Evolutionary conservation across 371 early-diverging fungal genomes (phyloP), one percentile per base, ranked within the genome.

Genomic region (Mucor indicus): DNA sequence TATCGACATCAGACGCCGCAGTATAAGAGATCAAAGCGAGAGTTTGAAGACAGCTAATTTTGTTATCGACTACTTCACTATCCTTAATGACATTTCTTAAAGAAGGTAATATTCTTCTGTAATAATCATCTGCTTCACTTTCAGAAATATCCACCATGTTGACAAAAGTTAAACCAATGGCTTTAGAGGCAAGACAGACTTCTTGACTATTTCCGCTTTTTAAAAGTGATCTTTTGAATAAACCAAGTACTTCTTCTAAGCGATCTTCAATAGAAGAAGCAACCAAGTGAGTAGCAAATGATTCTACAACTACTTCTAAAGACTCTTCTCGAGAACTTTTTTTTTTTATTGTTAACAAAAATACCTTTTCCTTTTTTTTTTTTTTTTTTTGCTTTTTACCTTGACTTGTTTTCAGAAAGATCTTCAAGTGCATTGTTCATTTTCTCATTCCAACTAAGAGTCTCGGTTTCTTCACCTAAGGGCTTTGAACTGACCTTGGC

Each of bases 1-100:
- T 77, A 38, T 84, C 83, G 13, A 69, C 67, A 48, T 82, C 79
- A 0, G 79, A 78, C 17, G 79, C 82, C 2, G 87, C 72, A 35
- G 82, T 75, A 53, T 84, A 82, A 33, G 83, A 79, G 19, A 79
- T 73, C 33, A 86, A 53, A n/a, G 79, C 74, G 19, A 89, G 47
- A 0, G 74, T 62, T 38, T 80, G 71, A 21, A 69, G 38, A 25
- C 64, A 73, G 22, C 55, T 50, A n/a, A 66, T 67, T 39, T 72
- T 75, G 36, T 74, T 69, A 22, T 77, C 75, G 0, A 58, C 44
- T 16, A 67, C 62, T 12, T 67, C 67, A 36, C 60, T 69, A 53
- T 80, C 66, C 21, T 66, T 68, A 21, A 73, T 67, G 15, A 69
- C 72, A 46, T 60, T 67, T 51, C 75, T 73, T 23, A 84, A 57